Percentiles rank a stretch among this genome's conserved stretches.
Conservation (phyloP, 768 basidiomycete genomes). For the Leccinum broughii region DNA sequence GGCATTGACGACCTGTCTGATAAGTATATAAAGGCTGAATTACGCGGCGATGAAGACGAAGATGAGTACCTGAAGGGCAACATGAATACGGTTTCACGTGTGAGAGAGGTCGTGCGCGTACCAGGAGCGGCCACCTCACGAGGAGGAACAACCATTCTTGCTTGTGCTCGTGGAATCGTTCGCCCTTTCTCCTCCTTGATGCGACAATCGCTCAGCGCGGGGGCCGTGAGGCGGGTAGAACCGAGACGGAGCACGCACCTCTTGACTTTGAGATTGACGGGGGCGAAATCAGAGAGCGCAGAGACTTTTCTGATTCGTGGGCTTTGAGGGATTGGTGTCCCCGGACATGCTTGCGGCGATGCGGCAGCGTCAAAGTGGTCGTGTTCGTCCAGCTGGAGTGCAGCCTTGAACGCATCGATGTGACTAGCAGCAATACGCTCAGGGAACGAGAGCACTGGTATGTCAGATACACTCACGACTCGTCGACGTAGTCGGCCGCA, state of each 20-base stretch:
- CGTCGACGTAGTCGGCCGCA: slow-evolving; percentile 63
- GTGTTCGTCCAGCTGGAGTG: slow-evolving; percentile 62
- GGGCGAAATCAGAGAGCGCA: slow-evolving; percentile 86
- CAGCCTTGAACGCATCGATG: slow-evolving; percentile 76
- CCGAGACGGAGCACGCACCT: slow-evolving; percentile 42
- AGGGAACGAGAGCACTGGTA: background rate
- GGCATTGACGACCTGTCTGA: slow-evolving; percentile 89
- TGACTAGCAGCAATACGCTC: slow-evolving; percentile 43
- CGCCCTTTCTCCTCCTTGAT: slow-evolving; percentile 39
- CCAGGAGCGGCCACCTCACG: slow-evolving; percentile 85
- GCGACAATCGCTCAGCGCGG: slow-evolving; percentile 5
- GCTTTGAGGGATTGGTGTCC: slow-evolving; percentile 29
- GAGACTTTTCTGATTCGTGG: slow-evolving; percentile 75
- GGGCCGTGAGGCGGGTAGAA: background rate
- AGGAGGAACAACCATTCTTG: slow-evolving; percentile 79
- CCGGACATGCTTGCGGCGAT: slow-evolving; percentile 26
- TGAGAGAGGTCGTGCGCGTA: slow-evolving; percentile 35
- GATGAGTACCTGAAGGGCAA: slow-evolving; percentile 64
- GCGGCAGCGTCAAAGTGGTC: slow-evolving; percentile 24
- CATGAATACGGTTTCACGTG: slow-evolving; percentile 8
- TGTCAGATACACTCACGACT: slow-evolving; percentile 51
- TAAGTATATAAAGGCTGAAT: slow-evolving; percentile 84
- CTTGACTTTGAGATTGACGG: slow-evolving; percentile 81
- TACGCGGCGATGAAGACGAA: slow-evolving; percentile 80
- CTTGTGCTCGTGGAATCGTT: slow-evolving; percentile 39